Evolutionary conservation across 2,329 filamentous ascomycete genomes (phyloP), one percentile per base, ranked within the genome.

Genomic region (Paecilomyces fulvus): DNA sequence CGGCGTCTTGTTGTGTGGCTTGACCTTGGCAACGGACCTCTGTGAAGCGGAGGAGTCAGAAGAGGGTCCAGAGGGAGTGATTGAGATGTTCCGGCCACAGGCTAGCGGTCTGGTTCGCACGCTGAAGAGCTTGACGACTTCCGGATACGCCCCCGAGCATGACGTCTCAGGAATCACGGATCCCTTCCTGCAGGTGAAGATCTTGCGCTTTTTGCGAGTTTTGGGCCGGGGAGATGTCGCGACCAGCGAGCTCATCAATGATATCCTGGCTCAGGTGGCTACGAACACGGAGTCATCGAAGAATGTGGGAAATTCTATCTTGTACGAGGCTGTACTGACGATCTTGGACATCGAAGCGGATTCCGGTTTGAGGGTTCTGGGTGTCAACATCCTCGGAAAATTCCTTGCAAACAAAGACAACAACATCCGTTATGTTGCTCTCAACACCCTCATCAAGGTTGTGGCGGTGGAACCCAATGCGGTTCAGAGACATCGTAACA

Each of bases 361-460:
- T 70, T 96, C 94, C 9, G 92, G 94, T 33, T 77, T 99, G 60
- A 83, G 95, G 53, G 94, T 99, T 21, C 81, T 99, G 25, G 94
- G 94, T 67, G 94, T 99, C 64, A 99, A 99, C 70, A 99, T 99
- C 62, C 83, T 99, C 23, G 94, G 95, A 70, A 99, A 97, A 71
- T 99, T 99, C 76, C 77, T 99, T 60, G 87, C 92, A n/a, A 99
- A 99, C 78, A 87, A 92, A 65, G 94, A 99, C 75, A 99, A 99
- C 80, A 99, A 99, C 70, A 99, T 99, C 66, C 88, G 94, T 73
- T 99, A 99, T 69, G 94, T 99, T 53, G 94, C 94, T 17, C 80
- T 99, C 53, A 99, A 99, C 74, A 99, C 94, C 0, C 79, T 99
- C 52, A 95, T 96, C 76, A 97, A 96, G 75, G 94, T 99, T 17